Evolutionary conservation across 257 asterid genomes (phyloP).

Genomic region (Catharanthus roseus): DNA sequence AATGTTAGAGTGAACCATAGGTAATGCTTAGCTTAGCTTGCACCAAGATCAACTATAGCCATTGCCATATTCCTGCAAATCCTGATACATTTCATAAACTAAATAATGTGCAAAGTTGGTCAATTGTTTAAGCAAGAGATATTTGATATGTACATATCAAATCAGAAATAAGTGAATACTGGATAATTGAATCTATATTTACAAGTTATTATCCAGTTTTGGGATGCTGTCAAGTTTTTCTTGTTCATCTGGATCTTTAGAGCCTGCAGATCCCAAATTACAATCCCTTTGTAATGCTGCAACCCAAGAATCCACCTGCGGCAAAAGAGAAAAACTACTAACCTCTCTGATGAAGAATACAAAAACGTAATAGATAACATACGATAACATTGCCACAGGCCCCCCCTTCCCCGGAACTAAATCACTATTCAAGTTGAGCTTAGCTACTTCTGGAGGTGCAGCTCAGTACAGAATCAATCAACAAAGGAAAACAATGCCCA

Average conservation of each 20-base stretch:
- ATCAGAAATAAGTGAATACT: background rate
- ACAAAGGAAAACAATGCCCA: background rate
- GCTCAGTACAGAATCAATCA: background rate
- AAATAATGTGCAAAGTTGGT: background rate
- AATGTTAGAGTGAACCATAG: background rate
- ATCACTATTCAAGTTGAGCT: too few species aligned
- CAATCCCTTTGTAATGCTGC: slow-evolving; percentile 45
- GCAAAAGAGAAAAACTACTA: slow-evolving; percentile 3
- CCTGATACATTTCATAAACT: background rate
- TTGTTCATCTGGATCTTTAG: slow-evolving; percentile 21
- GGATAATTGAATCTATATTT: background rate
- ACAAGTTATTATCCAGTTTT: background rate
- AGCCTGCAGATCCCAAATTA: slow-evolving; percentile 33
- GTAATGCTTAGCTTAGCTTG: background rate
- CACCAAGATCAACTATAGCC: background rate
- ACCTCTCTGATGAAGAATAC: background rate
- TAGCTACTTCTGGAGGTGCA: background rate
- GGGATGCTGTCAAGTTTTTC: slow-evolving; percentile 5
- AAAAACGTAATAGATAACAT: background rate
- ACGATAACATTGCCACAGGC: background rate
- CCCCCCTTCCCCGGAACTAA: too few species aligned
- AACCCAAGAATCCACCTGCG: slow-evolving; percentile 80
- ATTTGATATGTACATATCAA: background rate
- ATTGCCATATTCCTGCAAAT: background rate
- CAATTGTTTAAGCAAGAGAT: slow-evolving; percentile 1